A percentile compares a stretch with the other conserved stretches of the same genome.
Conservation (phyloP, 176 grass and related monocot genomes). For the Thalia dealbata region DNA sequence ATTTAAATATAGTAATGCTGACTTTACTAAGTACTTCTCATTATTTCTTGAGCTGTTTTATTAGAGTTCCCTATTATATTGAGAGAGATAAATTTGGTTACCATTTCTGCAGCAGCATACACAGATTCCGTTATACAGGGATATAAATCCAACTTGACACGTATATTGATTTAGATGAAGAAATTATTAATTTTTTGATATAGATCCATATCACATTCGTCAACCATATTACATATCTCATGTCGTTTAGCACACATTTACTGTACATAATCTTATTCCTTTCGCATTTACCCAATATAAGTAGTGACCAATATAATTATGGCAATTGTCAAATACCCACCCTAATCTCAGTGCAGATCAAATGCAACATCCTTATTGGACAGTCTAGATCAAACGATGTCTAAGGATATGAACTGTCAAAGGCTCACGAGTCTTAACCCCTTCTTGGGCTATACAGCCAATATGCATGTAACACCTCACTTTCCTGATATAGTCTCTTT, state of each 20-base stretch:
- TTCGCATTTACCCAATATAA: neutral
- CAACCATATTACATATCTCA: neutral
- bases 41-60: neutral
- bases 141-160: neutral
- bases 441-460: neutral
- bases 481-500: neutral
- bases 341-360: neutral
- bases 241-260: neutral
- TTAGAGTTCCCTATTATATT: neutral
- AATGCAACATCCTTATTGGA: neutral
- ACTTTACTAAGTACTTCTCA: neutral
- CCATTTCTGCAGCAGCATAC: neutral
- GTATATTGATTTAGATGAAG: neutral
- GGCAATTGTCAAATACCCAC: neutral
- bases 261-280: neutral
- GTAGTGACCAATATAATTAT: neutral
- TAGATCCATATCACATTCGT: neutral
- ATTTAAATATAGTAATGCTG: neutral
- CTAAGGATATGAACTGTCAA: neutral
- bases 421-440: neutral
- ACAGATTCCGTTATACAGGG: neutral
- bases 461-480: neutral
- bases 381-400: neutral
- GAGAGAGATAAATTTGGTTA: neutral
- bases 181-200: neutral